Evolutionary conservation across 192 early-diverging fungal species (phyloP), one percentile per base, ranked within the genome.

Genomic region (Phlyctochytrium arcticum): DNA sequence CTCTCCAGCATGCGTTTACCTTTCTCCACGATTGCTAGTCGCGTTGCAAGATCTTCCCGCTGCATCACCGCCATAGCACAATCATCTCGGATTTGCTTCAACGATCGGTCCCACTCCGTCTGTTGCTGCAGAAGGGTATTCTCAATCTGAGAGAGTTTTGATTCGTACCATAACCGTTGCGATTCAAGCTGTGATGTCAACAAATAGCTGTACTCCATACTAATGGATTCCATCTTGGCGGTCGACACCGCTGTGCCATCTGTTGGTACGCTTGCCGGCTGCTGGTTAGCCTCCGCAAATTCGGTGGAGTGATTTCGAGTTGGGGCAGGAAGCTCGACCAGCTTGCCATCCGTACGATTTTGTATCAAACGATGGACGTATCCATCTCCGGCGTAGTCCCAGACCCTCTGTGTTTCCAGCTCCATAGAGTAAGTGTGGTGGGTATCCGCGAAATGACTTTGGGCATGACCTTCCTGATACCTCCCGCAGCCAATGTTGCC

Each of bases 371-470:
- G 85, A 71, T 99, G 96, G 7, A 99, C 94, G 67, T 98, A 89
- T 44, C 92, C 95, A 68, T 99, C 96, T 5, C 95, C 91, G 1
- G 85, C 89, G 75, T 99, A 99, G 70, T 99, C 96, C 96, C 96
- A 99, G 44, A 99, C 95, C 2, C 92, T 72, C 74, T 99, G 96
- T 10, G 92, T 98, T 50, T 92, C 92, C 10, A 98, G 77, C 67
- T 99, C 95, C 61, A 99, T 71, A 17, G 93, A 82, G 70, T 94
- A 99, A 5, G 91, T 72, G 67, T 99, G 96, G 27, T 78, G 69
- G 4, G 93, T 94, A 32, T 85, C 84, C 44, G 71, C 76, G 67
- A 90, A 99, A 67, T 99, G 96, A 32, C 78, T 75, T 48, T 91
- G 88, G 0, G 96, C 96, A 66, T 98, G 95, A 21, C 81, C 92